Conservation (phyloP, 352 stramenopile genomes). For the Pythium rishiriense region DNA sequence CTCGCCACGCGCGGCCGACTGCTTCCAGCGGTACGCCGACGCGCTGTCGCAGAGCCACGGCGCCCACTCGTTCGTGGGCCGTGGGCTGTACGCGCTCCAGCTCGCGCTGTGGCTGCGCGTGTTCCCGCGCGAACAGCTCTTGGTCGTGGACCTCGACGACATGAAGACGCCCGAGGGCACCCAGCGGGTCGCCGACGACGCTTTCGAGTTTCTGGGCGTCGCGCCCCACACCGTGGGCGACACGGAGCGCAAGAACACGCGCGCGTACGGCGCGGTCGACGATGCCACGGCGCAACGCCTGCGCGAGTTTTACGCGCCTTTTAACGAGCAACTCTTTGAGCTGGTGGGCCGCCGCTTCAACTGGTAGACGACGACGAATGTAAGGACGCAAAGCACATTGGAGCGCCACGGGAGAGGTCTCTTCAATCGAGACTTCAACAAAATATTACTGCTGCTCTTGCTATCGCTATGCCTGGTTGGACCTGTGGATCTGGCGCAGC, state of each 20-base stretch:
- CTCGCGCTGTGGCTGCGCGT: conserved; percentile 89
- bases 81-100: conserved; percentile 93
- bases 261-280: conserved; percentile 51
- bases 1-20: conserved; percentile 24
- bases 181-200: conserved; percentile 36
- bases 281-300: conserved; percentile 34
- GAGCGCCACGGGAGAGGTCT: too few species aligned
- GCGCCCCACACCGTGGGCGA: conserved; percentile 38
- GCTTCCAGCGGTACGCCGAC: conserved; percentile 50
- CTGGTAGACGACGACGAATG: too few species aligned
- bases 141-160: conserved; percentile 89
- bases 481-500: too few species aligned
- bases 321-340: conserved; percentile 67
- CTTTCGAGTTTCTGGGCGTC: conserved; percentile 46
- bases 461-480: too few species aligned
- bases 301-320: conserved; percentile 64
- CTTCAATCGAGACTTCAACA: too few species aligned
- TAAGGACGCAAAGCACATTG: too few species aligned
- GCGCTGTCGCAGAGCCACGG: conserved; percentile 49
- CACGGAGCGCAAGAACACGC: conserved; percentile 67
- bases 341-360: conserved; percentile 47
- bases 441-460: too few species aligned
- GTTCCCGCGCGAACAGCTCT: conserved; percentile 82
- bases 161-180: conserved; percentile 55
- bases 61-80: conserved; percentile 81